These are phyloP conservation scores for Lachnellula hyalina DNA, from an alignment of 2,329 filamentous ascomycete genomes.

Conservation along the genomic window DNA sequence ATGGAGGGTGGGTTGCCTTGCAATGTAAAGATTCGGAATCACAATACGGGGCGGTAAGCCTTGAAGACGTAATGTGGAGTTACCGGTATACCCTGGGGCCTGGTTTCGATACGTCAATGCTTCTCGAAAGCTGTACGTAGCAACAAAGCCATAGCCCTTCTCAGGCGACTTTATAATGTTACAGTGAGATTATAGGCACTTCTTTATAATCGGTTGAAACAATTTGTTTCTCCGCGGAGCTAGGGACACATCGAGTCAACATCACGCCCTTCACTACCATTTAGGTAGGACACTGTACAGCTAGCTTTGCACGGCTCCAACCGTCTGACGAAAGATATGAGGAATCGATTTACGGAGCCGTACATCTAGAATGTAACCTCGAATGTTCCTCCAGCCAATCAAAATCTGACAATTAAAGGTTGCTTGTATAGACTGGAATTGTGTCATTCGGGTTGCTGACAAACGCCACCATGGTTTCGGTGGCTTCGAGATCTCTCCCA, in stretches of 20 bases:
- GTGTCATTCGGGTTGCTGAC: neutral
- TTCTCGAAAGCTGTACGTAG: too few species aligned
- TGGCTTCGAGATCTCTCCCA: too few species aligned
- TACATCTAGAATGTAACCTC: neutral
- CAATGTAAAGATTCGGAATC: slow-evolving; percentile 12
- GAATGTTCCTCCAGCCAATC: neutral
- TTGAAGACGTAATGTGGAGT: neutral
- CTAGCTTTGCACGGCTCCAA: too few species aligned
- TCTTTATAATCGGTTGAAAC: neutral
- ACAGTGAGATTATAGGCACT: neutral
- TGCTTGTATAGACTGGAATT: neutral
- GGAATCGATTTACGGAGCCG: neutral
- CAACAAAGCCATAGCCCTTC: neutral
- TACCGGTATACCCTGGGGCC: neutral
- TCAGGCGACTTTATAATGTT: neutral
- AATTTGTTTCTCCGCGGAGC: neutral
- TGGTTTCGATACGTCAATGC: too few species aligned
- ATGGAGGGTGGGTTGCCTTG: slow-evolving; percentile 56
- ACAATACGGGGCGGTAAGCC: neutral
- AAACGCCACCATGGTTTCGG: neutral
- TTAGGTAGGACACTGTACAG: neutral
- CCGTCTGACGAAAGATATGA: neutral
- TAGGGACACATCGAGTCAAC: neutral
- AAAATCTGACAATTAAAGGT: neutral
- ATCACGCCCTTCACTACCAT: neutral